phyloP scores from a whole-genome alignment of 176 grass and related monocot species.

The Microstegium vimineum region DNA sequence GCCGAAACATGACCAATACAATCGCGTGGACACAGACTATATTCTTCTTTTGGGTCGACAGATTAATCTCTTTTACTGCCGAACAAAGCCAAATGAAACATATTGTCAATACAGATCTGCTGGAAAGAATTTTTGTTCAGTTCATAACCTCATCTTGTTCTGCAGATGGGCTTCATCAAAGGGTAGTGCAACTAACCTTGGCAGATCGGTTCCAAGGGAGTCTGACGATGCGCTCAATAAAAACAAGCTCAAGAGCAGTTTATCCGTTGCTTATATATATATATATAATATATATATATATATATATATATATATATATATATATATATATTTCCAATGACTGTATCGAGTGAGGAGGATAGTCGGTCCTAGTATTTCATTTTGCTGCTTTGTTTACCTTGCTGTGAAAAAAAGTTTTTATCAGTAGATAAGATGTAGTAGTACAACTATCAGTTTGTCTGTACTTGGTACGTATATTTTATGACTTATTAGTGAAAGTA shows the following conservation, averaged over 20 bases:
- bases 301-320: constrained; percentile 48
- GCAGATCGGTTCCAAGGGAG: constrained; percentile 29
- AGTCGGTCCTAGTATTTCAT: constrained; percentile 32
- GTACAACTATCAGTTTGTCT: constrained; percentile 25
- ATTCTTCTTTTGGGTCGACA: not conserved
- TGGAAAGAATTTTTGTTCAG: not conserved
- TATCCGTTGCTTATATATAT: constrained; percentile 41
- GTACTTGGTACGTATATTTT: constrained; percentile 31
- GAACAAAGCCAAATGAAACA: not conserved
- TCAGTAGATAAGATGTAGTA: constrained; percentile 35
- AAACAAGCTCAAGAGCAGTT: constrained; percentile 36
- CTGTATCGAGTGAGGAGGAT: constrained; percentile 36
- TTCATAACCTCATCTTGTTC: not conserved
- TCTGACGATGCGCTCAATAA: constrained; percentile 25
- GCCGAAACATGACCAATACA: not conserved
- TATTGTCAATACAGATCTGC: not conserved
- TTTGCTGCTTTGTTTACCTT: constrained; percentile 22
- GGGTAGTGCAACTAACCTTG: constrained; percentile 17
- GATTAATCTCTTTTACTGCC: not conserved
- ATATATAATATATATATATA: constrained; percentile 46
- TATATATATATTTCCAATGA: constrained; percentile 39
- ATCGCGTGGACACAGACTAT: not conserved
- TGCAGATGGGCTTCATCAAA: constrained; percentile 52
- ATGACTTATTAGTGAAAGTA: constrained; percentile 17
- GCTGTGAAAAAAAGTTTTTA: constrained; percentile 23